These are phyloP conservation scores for Micractinium conductrix DNA, from an alignment of 139 green algal species.

Conservation along the genomic window DNA sequence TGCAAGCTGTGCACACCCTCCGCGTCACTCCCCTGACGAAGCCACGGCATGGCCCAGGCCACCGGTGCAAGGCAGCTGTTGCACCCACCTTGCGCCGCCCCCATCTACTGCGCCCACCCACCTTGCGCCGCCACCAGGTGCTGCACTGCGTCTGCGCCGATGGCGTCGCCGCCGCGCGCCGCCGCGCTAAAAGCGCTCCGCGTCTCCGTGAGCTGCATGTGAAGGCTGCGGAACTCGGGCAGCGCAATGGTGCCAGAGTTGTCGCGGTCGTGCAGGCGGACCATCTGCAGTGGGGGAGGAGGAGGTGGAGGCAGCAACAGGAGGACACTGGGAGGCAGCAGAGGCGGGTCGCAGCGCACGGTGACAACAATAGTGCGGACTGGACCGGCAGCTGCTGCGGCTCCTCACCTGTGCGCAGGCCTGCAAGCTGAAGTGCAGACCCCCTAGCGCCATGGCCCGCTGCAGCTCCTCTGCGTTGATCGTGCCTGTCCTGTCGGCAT, in stretches of 20 bases:
- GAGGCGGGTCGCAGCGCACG: not conserved
- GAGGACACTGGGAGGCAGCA: not conserved
- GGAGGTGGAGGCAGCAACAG: not conserved
- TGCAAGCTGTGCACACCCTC: not conserved
- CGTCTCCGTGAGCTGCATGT: slow-evolving; percentile 19
- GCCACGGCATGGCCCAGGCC: not conserved
- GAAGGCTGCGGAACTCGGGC: slow-evolving; percentile 1
- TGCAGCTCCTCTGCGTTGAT: slow-evolving; percentile 14
- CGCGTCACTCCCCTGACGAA: not conserved
- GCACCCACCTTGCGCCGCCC: not conserved
- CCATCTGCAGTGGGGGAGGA: not conserved
- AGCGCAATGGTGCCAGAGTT: not conserved
- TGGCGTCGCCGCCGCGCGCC: not conserved
- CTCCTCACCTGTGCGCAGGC: not conserved
- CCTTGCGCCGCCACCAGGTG: slow-evolving; percentile 22
- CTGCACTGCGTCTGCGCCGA: not conserved
- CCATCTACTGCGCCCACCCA: not conserved
- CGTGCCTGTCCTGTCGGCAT: not conserved
- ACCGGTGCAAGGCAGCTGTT: not conserved
- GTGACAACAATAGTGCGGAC: not conserved
- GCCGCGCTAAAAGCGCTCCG: not conserved
- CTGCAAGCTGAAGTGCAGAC: slow-evolving; percentile 12
- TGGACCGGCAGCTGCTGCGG: not conserved
- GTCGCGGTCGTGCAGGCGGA: slow-evolving; percentile 10
- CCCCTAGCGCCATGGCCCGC: slow-evolving; percentile 9